A percentile compares a stretch with the other conserved stretches of the same genome.
phyloP scores from a whole-genome alignment of 441 rosid species.

The Pelargonium fulgidum region DNA sequence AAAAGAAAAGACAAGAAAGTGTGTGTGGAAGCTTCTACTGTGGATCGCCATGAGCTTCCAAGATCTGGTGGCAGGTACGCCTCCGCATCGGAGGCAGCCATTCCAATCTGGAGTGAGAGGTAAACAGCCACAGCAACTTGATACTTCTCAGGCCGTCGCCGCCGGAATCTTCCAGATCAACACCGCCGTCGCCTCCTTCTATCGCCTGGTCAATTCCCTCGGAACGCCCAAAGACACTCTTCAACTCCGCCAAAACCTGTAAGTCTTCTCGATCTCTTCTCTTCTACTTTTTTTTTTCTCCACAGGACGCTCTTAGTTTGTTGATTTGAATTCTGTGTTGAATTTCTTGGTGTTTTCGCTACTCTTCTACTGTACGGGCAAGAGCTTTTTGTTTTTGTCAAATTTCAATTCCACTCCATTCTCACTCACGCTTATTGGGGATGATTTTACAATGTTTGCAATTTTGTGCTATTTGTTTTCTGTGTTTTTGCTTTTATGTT shows the following conservation, averaged over 20 bases:
- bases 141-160: constrained; percentile 62
- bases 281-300: neutral
- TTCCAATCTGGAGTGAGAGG: constrained; percentile 17
- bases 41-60: constrained; percentile 53
- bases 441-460: too few relatives aligned
- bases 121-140: constrained; percentile 21
- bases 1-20: too few relatives aligned
- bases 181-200: constrained; percentile 63
- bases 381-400: too few relatives aligned
- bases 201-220: constrained; percentile 67
- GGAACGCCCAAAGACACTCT: constrained; percentile 81
- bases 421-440: too few relatives aligned
- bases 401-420: too few relatives aligned
- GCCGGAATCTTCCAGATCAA: constrained; percentile 69
- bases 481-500: too few relatives aligned
- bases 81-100: constrained; percentile 1
- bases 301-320: neutral
- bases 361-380: too few relatives aligned
- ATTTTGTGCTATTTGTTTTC: too few relatives aligned
- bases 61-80: constrained; percentile 52
- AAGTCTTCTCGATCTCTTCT: constrained; percentile 14
- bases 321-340: too few relatives aligned
- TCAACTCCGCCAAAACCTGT: constrained; percentile 62
- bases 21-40: too few relatives aligned
- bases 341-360: too few relatives aligned